Base-by-base conservation (phyloP, 495 filamentous ascomycete species). In the Massariosphaeria phaeospora region DNA sequence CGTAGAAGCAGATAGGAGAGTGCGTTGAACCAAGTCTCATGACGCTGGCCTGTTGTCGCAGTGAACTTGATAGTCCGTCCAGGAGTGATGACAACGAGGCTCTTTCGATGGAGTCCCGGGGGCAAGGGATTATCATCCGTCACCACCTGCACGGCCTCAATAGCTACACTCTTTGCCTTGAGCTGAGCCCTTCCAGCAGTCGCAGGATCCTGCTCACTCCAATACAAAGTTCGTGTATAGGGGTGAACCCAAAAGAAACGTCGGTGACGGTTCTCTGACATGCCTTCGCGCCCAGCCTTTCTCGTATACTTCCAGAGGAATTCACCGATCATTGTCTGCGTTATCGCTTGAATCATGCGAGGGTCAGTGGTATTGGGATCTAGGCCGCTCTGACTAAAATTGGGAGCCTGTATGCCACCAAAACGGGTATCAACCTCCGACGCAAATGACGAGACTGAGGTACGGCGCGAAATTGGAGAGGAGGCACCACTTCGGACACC, bases 161-260 rank as follows among this genome's bases (percentile, higher is more conserved):
- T 97, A 2, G 85, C 81, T 30, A 97, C 89, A 71, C 88, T 94
- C 81, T 98, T 98, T 21, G 94, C 89, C 63, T 84, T 86, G 53
- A 91, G 70, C 69, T 96, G 85, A 17, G 77, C 74, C 57, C 85
- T 81, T 13, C 88, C 86, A 43, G 84, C 88, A 23, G 75, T 77
- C 35, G 85, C 80, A 1, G 94, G 94, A 69, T 97, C 91, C 33
- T 83, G 78, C 51, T 94, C 88, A 66, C 88, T 94, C 93, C 93
- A 98, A 74, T 98, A 98, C 51, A 98, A 69, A 0, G 91, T 96
- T 25, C 90, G 82, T 3, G 94, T 98, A 69, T 98, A 98, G 0
- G 93, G 93, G 69, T 98, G 93, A 18, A 98, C 86, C 93, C 93
- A 98, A 80, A 98, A 98, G 74, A 95, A 98, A 24, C 93, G 84